phyloP scores from a whole-genome alignment of 116 monocot species.

The Trichopus zeylanicus region DNA sequence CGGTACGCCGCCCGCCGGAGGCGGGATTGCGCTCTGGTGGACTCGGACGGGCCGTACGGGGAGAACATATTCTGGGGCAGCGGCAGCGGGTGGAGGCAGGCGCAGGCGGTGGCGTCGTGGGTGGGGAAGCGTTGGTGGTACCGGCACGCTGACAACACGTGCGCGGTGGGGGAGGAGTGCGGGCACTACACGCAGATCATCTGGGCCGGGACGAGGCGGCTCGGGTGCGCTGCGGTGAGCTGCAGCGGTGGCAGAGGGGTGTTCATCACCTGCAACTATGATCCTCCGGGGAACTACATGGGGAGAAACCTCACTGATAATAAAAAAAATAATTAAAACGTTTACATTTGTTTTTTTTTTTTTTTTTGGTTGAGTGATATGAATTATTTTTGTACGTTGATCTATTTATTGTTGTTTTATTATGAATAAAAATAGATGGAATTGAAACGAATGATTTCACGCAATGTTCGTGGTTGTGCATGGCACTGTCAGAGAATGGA shows the following conservation, averaged over 20 bases:
- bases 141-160: conserved; percentile 22
- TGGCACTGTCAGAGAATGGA: too few species aligned
- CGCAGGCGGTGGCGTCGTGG: conserved; percentile 43
- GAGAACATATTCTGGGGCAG: conserved; percentile 70
- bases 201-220: conserved; percentile 24
- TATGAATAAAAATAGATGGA: too few species aligned
- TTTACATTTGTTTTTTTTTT: too few species aligned
- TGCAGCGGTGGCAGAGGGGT: conserved; percentile 26
- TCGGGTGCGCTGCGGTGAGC: conserved; percentile 38
- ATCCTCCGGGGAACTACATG: conserved; percentile 55
- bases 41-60: conserved; percentile 57
- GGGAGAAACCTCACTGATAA: conserved; percentile 44
- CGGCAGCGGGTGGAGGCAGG: conserved; percentile 34
- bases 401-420: too few species aligned
- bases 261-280: conserved; percentile 46
- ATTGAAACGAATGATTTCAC: too few species aligned
- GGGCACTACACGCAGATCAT: conserved; percentile 66
- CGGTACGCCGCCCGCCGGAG: conserved; percentile 23
- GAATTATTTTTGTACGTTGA: too few species aligned
- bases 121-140: conserved; percentile 28
- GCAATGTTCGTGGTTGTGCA: too few species aligned
- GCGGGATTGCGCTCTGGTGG: conserved; percentile 42
- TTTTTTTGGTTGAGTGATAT: too few species aligned
- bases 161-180: conserved; percentile 24
- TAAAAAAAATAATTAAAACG: too few species aligned